Percentiles rank a stretch among this genome's conserved stretches.
Evolutionary conservation across 306 rosid genomes (phyloP).

Genomic region (Hippophae gyantsensis): DNA sequence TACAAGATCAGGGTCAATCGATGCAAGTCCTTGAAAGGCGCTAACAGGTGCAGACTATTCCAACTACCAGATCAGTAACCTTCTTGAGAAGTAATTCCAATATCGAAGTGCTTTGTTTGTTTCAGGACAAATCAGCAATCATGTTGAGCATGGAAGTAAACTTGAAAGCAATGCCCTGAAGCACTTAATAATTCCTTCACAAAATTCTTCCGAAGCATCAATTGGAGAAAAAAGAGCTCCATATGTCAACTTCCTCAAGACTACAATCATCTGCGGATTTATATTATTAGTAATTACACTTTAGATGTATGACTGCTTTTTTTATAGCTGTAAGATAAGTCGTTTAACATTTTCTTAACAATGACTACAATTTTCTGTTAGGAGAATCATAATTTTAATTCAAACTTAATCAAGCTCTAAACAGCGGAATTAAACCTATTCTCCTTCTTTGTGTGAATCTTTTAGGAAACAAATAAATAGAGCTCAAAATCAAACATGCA

Average conservation of each 20-base stretch:
- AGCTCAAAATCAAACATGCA: no score
- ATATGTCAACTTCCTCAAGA: conserved; percentile 76
- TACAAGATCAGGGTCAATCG: conserved; percentile 74
- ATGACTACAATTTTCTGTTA: no score
- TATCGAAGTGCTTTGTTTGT: conserved; percentile 51
- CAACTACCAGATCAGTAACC: conserved; percentile 63
- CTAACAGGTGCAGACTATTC: conserved; percentile 72
- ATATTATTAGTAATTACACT: conserved; percentile 10
- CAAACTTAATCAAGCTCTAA: no score
- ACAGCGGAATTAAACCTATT: no score
- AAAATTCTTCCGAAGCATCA: conserved; percentile 94
- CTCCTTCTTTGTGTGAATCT: no score
- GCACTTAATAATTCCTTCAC: conserved; percentile 82
- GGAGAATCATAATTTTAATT: no score
- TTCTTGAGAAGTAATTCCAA: conserved; percentile 65
- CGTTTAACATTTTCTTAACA: no score
- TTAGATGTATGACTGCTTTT: background rate
- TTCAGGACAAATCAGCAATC: conserved; percentile 62
- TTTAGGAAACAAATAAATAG: no score
- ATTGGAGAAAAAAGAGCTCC: conserved; percentile 78
- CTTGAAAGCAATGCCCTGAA: conserved; percentile 53
- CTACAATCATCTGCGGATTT: conserved; percentile 70
- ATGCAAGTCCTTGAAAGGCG: conserved; percentile 76
- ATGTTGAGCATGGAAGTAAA: conserved; percentile 64
- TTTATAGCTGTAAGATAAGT: background rate